Percentiles rank a stretch among this genome's conserved stretches.
These are phyloP conservation scores for Leccinum imitatum DNA, from an alignment of 768 basidiomycete species.

Conservation along the genomic window DNA sequence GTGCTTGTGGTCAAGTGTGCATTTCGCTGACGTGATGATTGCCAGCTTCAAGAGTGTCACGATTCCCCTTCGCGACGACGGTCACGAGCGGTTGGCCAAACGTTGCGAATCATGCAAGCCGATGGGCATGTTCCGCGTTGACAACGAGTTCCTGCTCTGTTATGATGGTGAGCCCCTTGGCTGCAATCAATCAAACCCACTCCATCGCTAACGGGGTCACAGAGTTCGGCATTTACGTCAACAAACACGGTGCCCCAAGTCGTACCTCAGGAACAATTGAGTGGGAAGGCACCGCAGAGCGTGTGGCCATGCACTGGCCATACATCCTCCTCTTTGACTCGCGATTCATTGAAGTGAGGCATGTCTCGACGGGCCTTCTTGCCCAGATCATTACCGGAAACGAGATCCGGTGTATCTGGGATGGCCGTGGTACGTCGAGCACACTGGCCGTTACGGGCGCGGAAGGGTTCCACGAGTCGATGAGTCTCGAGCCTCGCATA, in stretches of 20 bases:
- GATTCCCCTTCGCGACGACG: constrained; percentile 80
- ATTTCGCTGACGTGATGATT: neutral
- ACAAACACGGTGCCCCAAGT: constrained; percentile 87
- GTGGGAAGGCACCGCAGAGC: constrained; percentile 92
- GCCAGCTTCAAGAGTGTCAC: constrained; percentile 82
- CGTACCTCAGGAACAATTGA: constrained; percentile 73
- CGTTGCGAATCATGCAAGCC: constrained; percentile 81
- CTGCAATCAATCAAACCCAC: neutral
- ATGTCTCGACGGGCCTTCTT: constrained; percentile 76
- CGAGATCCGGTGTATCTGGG: constrained; percentile 87
- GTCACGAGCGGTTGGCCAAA: constrained; percentile 68
- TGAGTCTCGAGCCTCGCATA: constrained; percentile 76
- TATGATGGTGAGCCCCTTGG: constrained; percentile 66
- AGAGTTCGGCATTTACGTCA: constrained; percentile 93
- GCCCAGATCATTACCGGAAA: constrained; percentile 80
- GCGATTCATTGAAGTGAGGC: constrained; percentile 88
- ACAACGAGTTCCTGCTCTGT: constrained; percentile 86
- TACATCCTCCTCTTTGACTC: constrained; percentile 86
- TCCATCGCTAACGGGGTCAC: constrained; percentile 9
- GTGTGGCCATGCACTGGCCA: constrained; percentile 85
- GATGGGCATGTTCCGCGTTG: constrained; percentile 87
- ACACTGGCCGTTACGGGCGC: constrained; percentile 25
- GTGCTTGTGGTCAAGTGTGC: neutral
- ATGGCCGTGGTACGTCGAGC: constrained; percentile 58
- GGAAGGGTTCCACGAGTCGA: constrained; percentile 39